Conservation (phyloP, 2,329 filamentous ascomycete species). For the Macrophomina tecta region DNA sequence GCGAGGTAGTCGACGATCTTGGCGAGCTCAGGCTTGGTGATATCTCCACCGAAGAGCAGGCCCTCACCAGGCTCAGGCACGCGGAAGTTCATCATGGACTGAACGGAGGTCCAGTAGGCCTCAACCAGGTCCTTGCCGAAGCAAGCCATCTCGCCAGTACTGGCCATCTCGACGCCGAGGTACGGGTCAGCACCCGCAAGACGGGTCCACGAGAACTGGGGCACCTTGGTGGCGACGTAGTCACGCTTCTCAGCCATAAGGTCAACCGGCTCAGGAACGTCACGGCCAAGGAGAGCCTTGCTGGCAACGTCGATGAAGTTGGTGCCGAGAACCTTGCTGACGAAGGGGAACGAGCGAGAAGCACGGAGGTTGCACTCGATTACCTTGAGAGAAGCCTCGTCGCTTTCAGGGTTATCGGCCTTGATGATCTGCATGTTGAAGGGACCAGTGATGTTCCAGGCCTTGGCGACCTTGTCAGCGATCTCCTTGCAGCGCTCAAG, state of each 20-base stretch:
- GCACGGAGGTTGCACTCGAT: conserved; percentile 98
- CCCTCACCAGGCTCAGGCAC: conserved; percentile 93
- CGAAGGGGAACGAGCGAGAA: conserved; percentile 97
- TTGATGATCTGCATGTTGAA: conserved; percentile 99
- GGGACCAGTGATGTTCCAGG: conserved; percentile 95
- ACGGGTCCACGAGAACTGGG: conserved; percentile 98
- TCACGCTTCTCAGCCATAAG: conserved; percentile 88
- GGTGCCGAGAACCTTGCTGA: conserved; percentile 92
- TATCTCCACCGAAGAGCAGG: conserved; percentile 90
- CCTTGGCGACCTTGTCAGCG: conserved; percentile 92
- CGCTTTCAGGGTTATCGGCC: conserved; percentile 76
- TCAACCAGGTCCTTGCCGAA: conserved; percentile 96
- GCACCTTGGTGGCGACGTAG: conserved; percentile 96
- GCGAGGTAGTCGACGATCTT: conserved; percentile 85
- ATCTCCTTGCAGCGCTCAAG: conserved; percentile 94
- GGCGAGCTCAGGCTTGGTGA: conserved; percentile 71
- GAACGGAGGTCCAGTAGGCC: conserved; percentile 95
- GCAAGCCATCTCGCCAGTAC: conserved; percentile 97
- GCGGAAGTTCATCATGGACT: conserved; percentile 99
- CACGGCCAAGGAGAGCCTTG: conserved; percentile 83
- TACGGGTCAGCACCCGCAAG: conserved; percentile 96
- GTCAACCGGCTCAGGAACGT: conserved; percentile 84
- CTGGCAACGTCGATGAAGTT: conserved; percentile 98
- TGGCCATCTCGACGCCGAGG: conserved; percentile 96
- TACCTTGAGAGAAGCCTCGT: conserved; percentile 82